Base-by-base conservation (phyloP, 352 stramenopile genomes). In the Peronospora tabacina region DNA sequence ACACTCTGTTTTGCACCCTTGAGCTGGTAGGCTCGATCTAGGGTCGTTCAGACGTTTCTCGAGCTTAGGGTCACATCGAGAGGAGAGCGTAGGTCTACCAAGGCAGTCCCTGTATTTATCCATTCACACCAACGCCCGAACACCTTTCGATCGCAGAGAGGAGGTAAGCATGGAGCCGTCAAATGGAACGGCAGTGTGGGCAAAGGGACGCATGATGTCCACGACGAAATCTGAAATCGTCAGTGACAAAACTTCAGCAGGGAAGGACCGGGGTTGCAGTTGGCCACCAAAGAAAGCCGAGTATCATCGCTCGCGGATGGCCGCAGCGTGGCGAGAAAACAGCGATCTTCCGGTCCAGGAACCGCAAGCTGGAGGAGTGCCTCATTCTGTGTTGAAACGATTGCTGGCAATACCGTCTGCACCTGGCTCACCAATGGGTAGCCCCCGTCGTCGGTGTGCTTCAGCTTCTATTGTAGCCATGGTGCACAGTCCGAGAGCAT, bases 141-240 rank as follows among this genome's bases (percentile, higher is more conserved):
- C 50, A 19, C 55, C 60, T 56, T 58, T 69, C 55, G 61, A 63
- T 70, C 52, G 57, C 61, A 70, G 57, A 66, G 15, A 44, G 56
- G 48, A 63, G 43, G 53, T 49, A 39, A 63, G 24, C 38, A 70
- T 70, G 61, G 52, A 66, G 47, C 32, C 36, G 16, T 45, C 40
- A 12, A 34, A 8, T 24, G 48, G 52, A 63, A 57, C 44, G 37
- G 54, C 43, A 49, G 19, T 56, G 43, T 65, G 55, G 55, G n/a
- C 43, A 29, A 17, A 53, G 12, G 28, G 33, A 35, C 24, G 32
- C 9, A 6, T 44, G 35, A 26, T 30, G 19, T 32, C 57, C 54
- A 64, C 26, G 47, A 20, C 49, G n/a, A 52, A 64, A 57, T 38
- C 63, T 55, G 54, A 63, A 17, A 48, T 52, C 9, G 44, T 61